Percentiles rank a stretch among this genome's conserved stretches.
Evolutionary conservation across 148 eudicot genomes (phyloP).

Genomic region (Selenicereus undatus): DNA sequence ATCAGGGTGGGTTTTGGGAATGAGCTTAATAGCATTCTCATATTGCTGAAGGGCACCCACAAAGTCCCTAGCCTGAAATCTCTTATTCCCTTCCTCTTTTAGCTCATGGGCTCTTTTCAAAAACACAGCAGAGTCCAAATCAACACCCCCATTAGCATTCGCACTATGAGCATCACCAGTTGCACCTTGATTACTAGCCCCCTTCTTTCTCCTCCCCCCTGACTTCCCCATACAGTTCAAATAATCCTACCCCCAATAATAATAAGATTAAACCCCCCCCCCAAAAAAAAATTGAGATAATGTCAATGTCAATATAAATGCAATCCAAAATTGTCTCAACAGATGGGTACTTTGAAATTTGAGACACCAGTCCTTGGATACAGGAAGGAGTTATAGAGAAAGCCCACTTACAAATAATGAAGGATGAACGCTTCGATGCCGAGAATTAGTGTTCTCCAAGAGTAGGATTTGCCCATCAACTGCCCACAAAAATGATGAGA

Average conservation of each 20-base stretch:
- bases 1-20: slow-evolving; percentile 70
- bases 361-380: not conserved
- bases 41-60: slow-evolving; percentile 74
- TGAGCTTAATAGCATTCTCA: slow-evolving; percentile 79
- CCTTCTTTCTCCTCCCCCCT: slow-evolving; percentile 83
- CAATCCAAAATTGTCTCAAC: slow-evolving; percentile 14
- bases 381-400: slow-evolving; percentile 6
- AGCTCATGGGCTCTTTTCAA: slow-evolving; percentile 83
- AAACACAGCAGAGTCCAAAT: slow-evolving; percentile 61
- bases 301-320: slow-evolving; percentile 14
- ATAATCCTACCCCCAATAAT: not conserved
- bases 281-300: not conserved
- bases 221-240: slow-evolving; percentile 72
- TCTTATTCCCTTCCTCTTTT: slow-evolving; percentile 79
- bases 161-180: slow-evolving; percentile 27
- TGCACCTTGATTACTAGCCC: slow-evolving; percentile 40
- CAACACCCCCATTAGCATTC: slow-evolving; percentile 41
- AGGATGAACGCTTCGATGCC: slow-evolving; percentile 16
- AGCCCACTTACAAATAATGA: slow-evolving; percentile 25
- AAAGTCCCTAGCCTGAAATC: slow-evolving; percentile 71
- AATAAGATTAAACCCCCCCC: not conserved
- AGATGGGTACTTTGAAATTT: not conserved
- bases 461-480: not conserved
- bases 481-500: slow-evolving; percentile 3
- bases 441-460: slow-evolving; percentile 7